Percentiles rank a stretch among this genome's conserved stretches.
Conservation (phyloP, 345 rosid species). For the Schrenkiella parvula region DNA sequence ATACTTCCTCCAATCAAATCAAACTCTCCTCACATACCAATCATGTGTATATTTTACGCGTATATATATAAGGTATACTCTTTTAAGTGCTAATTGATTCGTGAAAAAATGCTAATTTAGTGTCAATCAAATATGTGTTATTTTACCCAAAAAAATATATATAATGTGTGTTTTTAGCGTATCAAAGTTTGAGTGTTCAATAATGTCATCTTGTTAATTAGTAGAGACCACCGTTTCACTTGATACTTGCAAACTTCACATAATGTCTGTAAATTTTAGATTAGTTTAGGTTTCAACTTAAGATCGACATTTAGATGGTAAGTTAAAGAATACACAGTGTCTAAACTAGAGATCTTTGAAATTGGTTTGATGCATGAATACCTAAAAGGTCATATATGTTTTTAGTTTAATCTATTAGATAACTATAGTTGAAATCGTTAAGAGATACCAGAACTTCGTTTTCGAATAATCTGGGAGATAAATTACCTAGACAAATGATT, state of each 20-base stretch:
- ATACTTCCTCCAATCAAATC: not conserved
- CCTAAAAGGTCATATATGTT: not conserved
- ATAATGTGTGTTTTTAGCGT: not conserved
- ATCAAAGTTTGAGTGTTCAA: not conserved
- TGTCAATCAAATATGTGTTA: slow-evolving; percentile 3
- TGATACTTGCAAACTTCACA: not conserved
- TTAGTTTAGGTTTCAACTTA: not conserved
- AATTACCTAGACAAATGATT: not conserved
- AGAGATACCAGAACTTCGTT: slow-evolving; percentile 1
- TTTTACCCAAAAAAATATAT: too few species aligned
- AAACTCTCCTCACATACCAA: slow-evolving; percentile 2
- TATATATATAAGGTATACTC: not conserved
- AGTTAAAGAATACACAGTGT: not conserved
- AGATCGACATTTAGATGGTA: not conserved
- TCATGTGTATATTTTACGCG: slow-evolving; percentile 7
- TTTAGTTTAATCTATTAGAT: not conserved
- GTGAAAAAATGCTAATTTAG: not conserved
- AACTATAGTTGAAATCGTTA: not conserved
- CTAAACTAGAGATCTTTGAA: not conserved
- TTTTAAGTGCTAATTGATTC: not conserved
- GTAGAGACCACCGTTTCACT: not conserved
- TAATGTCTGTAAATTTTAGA: not conserved
- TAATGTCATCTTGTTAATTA: not conserved
- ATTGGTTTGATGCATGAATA: not conserved
- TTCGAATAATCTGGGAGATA: not conserved